Percentiles rank a stretch among this genome's conserved stretches.
Evolutionary conservation across 2,329 filamentous ascomycete genomes (phyloP).

Genomic region (Phialophora expanda): DNA sequence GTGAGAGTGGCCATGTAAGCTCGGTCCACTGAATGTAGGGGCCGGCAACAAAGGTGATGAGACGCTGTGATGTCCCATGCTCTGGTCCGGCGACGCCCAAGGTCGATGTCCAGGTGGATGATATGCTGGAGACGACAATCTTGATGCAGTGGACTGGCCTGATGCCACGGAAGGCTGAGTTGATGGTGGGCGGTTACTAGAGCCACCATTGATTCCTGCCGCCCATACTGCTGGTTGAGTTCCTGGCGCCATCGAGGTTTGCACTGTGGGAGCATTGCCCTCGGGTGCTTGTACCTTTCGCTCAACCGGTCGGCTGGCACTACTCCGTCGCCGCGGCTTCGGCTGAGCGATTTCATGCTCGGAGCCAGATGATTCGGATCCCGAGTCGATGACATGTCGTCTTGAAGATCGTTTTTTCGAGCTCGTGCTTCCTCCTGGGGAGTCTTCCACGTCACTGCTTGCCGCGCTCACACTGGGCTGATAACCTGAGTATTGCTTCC

Average conservation of each 20-base stretch:
- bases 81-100: slow-evolving; percentile 36
- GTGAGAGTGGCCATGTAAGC: slow-evolving; percentile 26
- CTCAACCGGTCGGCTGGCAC: slow-evolving; percentile 24
- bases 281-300: slow-evolving; percentile 23
- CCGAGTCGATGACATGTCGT: slow-evolving; percentile 38
- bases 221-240: slow-evolving; percentile 20
- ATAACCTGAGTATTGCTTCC: slow-evolving; percentile 44
- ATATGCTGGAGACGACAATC: slow-evolving; percentile 31
- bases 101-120: slow-evolving; percentile 35
- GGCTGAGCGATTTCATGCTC: slow-evolving; percentile 32
- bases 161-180: slow-evolving; percentile 27
- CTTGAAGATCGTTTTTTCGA: slow-evolving; percentile 32
- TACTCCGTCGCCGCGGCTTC: slow-evolving; percentile 29
- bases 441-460: slow-evolving; percentile 45
- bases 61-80: slow-evolving; percentile 33
- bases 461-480: slow-evolving; percentile 45
- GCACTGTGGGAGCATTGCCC: slow-evolving; percentile 15
- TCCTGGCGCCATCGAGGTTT: slow-evolving; percentile 19
- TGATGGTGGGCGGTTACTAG: slow-evolving; percentile 17
- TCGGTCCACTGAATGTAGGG: slow-evolving; percentile 31
- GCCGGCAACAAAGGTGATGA: slow-evolving; percentile 36
- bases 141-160: slow-evolving; percentile 28
- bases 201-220: slow-evolving; percentile 2
- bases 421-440: slow-evolving; percentile 33
- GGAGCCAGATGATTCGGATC: slow-evolving; percentile 36